These are phyloP conservation scores for Candida tallmaniae DNA, from an alignment of 805 yeast genomes.

Conservation along the genomic window DNA sequence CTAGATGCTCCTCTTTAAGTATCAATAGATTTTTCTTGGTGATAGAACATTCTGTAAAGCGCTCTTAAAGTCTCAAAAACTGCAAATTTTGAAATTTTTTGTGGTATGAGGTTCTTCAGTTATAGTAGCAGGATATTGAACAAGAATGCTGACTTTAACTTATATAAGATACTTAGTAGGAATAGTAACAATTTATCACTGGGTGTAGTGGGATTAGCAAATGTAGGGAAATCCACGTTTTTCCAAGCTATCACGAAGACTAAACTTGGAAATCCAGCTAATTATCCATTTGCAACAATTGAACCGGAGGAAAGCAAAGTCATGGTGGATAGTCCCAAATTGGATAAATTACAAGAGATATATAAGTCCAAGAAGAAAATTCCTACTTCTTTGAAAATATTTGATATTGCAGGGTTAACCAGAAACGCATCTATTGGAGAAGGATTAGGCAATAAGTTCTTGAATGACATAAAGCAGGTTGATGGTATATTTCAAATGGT, in stretches of 20 bases:
- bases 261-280: slow-evolving; percentile 93
- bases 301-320: slow-evolving; percentile 98
- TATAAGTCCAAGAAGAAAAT: slow-evolving; percentile 83
- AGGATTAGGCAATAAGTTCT: slow-evolving; percentile 96
- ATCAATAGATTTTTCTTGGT: too few relatives aligned
- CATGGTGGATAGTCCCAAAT: slow-evolving; percentile 84
- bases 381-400: slow-evolving; percentile 89
- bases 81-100: too few relatives aligned
- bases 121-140: slow-evolving; percentile 2
- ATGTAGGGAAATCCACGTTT: slow-evolving; percentile 94
- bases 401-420: slow-evolving; percentile 97
- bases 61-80: too few relatives aligned
- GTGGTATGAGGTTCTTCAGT: slow-evolving; percentile 7
- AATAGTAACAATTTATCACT: slow-evolving; percentile 48
- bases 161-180: slow-evolving; percentile 50
- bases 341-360: slow-evolving; percentile 67
- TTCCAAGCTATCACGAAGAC: slow-evolving; percentile 95
- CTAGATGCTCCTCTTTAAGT: too few relatives aligned
- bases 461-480: slow-evolving; percentile 94
- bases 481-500: slow-evolving; percentile 98
- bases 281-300: slow-evolving; percentile 96
- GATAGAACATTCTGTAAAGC: too few relatives aligned
- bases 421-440: slow-evolving; percentile 96
- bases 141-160: slow-evolving; percentile 2
- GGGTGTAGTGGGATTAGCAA: slow-evolving; percentile 95